Base-by-base conservation (phyloP, 805 yeast genomes). In the Pichia phayaonensis region DNA sequence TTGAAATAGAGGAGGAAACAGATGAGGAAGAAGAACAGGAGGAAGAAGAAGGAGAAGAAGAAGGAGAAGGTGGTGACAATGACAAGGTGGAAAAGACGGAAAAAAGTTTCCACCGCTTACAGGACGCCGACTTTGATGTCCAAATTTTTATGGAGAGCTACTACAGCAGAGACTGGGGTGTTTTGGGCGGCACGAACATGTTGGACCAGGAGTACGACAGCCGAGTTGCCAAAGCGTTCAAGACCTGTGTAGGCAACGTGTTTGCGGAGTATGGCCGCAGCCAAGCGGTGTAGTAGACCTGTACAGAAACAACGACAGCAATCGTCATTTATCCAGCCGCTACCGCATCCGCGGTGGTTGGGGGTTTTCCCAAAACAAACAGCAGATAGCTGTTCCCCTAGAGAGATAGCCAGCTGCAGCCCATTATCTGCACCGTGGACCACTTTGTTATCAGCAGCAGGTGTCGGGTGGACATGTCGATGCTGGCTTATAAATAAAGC, bases 121-220 rank as follows among this genome's bases (percentile, higher is more conserved):
- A 34, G 20, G 51, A 48, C 23, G 44, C 12, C 18, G 36, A 39
- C 4, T 44, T 47, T 42, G 27, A 42, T 21, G 40, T 41, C 6
- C 15, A 15, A 16, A 40, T 31, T 11, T 48, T 48, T 26, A 3
- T 48, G 16, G 16, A 20, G 2, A 38, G 21, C 4, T 48, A 44
- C 29, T 43, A 43, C 44, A 16, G 40, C n/a, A 16, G 31, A 18
- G 47, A 39, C 34, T 40, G 51, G 50, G 34, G 39, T 22, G 21
- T 16, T 8, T 16, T 47, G 20, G 29, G 27, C 18, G 18, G 21
- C 15, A 23, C 15, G 5, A 31, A 12, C 12, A 27, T 8, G 31
- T 27, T 27, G 31, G 12, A 27, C n/a, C n/a, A n/a, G n/a, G n/a
- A n/a, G n/a, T 31, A 31, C n/a, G n/a, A 31, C 15, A n/a, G 4